Evolutionary conservation across 441 rosid species (phyloP), one percentile per base, ranked within the genome.

Genomic region (Pelargonium fulgidum): DNA sequence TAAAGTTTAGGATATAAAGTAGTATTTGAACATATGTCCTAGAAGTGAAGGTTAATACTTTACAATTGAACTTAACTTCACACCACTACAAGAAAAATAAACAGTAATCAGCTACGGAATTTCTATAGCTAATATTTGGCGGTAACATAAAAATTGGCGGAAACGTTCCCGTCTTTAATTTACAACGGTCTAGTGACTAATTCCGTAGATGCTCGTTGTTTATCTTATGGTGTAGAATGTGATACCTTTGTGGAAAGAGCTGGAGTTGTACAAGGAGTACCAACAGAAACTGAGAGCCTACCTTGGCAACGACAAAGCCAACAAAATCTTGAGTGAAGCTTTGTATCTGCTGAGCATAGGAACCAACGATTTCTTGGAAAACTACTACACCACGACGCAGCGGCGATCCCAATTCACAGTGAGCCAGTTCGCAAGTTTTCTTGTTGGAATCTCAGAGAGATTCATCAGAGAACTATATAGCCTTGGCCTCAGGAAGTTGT

Each of bases 291-390:
- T 89, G 33, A 56, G 72, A 44, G 77, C 76, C 9, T 72, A 83
- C 75, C 81, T 86, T 1, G 96, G 96, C 33, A 69, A 66, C n/a
- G 72, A 69, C 48, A 80, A 69, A 67, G 85, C 87, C 8, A 77
- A 82, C 6, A 14, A 41, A 17, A 44, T 85, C 64, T 61, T 89
- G 54, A 50, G 72, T 68, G 83, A 86, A 45, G 86, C 89, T 14
- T 71, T 89, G 3, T 85, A 89, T 73, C 17, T 88, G 48, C 17
- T 82, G 65, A 86, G 93, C 84, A 65, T 87, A 10, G 91, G 91
- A 70, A 89, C 96, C 54, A 89, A 87, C 54, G 96, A 87, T 66
- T 89, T 89, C 75, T 66, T 82, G 0, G 85, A 81, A 69, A 87
- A 89, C 68, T 89, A 87, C 73, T 89, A 78, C 67, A 9, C 76